phyloP scores from a whole-genome alignment of 768 basidiomycete species.

The Tubosaeta sp. region DNA sequence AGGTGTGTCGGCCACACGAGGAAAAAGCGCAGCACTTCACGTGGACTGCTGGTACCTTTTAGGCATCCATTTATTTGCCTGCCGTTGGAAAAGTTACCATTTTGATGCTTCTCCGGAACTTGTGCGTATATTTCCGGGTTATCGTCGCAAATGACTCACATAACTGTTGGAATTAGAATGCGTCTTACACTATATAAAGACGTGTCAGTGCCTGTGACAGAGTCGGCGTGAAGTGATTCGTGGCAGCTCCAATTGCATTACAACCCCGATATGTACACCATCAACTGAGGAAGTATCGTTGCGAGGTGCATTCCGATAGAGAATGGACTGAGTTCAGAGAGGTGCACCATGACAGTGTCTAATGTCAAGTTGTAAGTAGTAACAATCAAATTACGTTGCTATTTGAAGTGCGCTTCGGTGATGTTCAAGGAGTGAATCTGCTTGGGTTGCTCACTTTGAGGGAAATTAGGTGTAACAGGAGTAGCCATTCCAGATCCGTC shows the following conservation, averaged over 20 bases:
- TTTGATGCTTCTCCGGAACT: constrained; percentile 92
- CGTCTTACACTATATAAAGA: constrained; percentile 29
- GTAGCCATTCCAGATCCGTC: constrained; percentile 63
- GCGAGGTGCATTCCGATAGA: constrained; percentile 16
- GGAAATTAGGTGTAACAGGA: constrained; percentile 56
- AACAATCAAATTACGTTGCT: constrained; percentile 17
- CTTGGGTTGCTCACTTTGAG: constrained; percentile 42
- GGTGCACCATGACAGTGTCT: constrained; percentile 15
- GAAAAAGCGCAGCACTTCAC: constrained; percentile 9
- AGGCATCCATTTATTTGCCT: constrained; percentile 91
- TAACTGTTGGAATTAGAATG: constrained; percentile 14
- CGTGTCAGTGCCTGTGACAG: not conserved
- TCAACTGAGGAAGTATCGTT: constrained; percentile 28
- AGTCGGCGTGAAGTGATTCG: constrained; percentile 11
- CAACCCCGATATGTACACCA: constrained; percentile 32
- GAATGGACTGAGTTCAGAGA: constrained; percentile 9
- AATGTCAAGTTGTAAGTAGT: constrained; percentile 9
- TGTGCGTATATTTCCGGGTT: constrained; percentile 49
- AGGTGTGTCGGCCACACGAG: constrained; percentile 46
- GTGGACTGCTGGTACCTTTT: not conserved
- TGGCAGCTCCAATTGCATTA: constrained; percentile 19
- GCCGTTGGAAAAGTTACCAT: constrained; percentile 98
- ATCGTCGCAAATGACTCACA: constrained; percentile 3
- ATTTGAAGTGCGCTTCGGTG: constrained; percentile 46
- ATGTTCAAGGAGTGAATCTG: constrained; percentile 33